Percentiles rank a stretch among this genome's conserved stretches.
Conservation (phyloP, 2,329 filamentous ascomycete species). For the Fusarium tjaetaba region DNA sequence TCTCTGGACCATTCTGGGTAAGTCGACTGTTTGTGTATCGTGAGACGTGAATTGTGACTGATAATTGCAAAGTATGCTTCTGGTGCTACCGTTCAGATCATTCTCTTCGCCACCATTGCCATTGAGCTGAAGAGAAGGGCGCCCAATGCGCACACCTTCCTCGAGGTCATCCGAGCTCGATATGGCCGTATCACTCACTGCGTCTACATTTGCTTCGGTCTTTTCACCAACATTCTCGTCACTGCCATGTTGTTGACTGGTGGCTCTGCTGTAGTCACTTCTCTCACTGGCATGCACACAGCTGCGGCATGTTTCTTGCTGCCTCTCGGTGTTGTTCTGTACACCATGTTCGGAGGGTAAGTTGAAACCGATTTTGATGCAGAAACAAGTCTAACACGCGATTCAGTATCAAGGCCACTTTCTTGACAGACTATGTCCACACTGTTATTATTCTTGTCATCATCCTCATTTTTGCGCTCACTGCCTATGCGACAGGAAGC, state of each 20-base stretch:
- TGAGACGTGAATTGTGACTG: not conserved
- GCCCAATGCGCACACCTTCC: constrained; percentile 86
- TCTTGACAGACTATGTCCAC: constrained; percentile 84
- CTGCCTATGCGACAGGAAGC: constrained; percentile 78
- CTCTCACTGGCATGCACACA: constrained; percentile 61
- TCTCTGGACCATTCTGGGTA: constrained; percentile 66
- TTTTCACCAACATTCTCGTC: constrained; percentile 87
- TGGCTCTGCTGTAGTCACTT: constrained; percentile 68
- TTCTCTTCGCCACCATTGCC: constrained; percentile 88
- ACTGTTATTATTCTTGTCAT: constrained; percentile 87
- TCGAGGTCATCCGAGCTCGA: constrained; percentile 83
- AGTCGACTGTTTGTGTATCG: not conserved
- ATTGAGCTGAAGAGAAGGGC: constrained; percentile 89
- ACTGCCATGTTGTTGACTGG: constrained; percentile 90
- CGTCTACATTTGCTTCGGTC: constrained; percentile 83
- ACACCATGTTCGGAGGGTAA: constrained; percentile 74
- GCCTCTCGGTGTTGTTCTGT: constrained; percentile 75
- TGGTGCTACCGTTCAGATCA: constrained; percentile 82
- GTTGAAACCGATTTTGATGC: accelerated
- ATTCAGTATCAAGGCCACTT: constrained; percentile 80
- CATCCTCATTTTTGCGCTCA: constrained; percentile 86
- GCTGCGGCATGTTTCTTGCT: constrained; percentile 86
- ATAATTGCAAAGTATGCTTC: constrained; percentile 58
- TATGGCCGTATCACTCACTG: constrained; percentile 76
- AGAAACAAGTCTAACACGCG: not conserved